These are phyloP conservation scores for Filobasidium wieringae DNA, from an alignment of 768 basidiomycete genomes.

Conservation along the genomic window DNA sequence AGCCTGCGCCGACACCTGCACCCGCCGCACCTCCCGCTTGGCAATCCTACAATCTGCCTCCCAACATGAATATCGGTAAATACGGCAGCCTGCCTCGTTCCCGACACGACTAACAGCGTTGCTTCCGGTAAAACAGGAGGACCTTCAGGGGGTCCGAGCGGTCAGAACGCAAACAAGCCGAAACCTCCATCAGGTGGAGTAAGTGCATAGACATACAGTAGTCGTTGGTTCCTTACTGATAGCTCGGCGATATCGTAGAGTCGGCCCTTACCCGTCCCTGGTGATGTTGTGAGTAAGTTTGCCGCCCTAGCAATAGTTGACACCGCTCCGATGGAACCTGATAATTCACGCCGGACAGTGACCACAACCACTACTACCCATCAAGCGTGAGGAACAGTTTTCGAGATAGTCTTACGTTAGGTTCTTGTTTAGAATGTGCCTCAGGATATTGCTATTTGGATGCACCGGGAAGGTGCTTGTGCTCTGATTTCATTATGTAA, in stretches of 20 bases:
- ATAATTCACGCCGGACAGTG: not conserved
- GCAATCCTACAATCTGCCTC: conserved; percentile 13
- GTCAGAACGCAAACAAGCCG: not conserved
- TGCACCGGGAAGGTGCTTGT: too few relatives aligned
- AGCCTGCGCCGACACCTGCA: not conserved
- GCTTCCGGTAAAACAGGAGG: not conserved
- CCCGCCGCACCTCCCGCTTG: conserved; percentile 8
- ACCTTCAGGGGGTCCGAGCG: not conserved
- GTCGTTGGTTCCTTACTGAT: not conserved
- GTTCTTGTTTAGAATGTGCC: too few relatives aligned
- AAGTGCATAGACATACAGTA: not conserved
- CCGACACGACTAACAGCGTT: not conserved
- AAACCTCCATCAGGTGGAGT: not conserved
- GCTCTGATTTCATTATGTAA: too few relatives aligned
- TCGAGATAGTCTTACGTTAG: too few relatives aligned
- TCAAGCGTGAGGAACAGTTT: not conserved
- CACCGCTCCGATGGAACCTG: not conserved
- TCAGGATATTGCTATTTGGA: too few relatives aligned
- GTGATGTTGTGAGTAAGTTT: not conserved
- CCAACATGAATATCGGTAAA: conserved; percentile 12
- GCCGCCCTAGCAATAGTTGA: not conserved
- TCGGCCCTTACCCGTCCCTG: conserved; percentile 6
- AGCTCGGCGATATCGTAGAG: not conserved
- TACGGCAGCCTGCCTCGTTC: not conserved
- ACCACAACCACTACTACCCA: not conserved